Percentiles rank a stretch among this genome's conserved stretches.
phyloP scores from a whole-genome alignment of 768 basidiomycete species.

The Leccinum pellstonianum region DNA sequence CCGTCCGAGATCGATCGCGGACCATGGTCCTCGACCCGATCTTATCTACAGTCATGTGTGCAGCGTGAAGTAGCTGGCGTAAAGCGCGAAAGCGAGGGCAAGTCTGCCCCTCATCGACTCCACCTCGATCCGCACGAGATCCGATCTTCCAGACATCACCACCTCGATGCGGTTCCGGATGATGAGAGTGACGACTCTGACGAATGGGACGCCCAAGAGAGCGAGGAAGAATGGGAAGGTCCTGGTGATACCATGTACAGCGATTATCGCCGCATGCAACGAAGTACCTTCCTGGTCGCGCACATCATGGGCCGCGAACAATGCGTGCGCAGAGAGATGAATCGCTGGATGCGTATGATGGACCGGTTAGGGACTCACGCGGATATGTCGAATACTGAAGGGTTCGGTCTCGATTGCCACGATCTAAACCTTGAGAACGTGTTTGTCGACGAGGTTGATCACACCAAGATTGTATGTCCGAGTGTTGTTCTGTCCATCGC shows the following conservation, averaged over 20 bases:
- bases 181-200: conserved; percentile 76
- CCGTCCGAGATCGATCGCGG: conserved; percentile 76
- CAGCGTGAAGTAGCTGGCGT: conserved; percentile 36
- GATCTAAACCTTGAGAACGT: conserved; percentile 84
- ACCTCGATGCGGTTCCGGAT: conserved; percentile 61
- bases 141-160: conserved; percentile 66
- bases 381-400: conserved; percentile 41
- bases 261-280: conserved; percentile 80
- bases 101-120: conserved; percentile 68
- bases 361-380: conserved; percentile 45
- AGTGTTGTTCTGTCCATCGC: not conserved
- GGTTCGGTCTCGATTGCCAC: conserved; percentile 81
- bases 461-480: conserved; percentile 64
- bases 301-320: conserved; percentile 66
- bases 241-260: conserved; percentile 78
- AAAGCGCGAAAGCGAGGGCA: too few species aligned
- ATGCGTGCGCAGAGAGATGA: conserved; percentile 66
- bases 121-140: conserved; percentile 84
- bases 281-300: conserved; percentile 74
- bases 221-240: conserved; percentile 63
- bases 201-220: conserved; percentile 77
- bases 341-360: conserved; percentile 68
- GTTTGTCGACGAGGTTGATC: conserved; percentile 72
- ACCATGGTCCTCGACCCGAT: conserved; percentile 62
- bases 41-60: conserved; percentile 65